Base-by-base conservation (phyloP, 495 filamentous ascomycete genomes). In the Podospora anserina region DNA sequence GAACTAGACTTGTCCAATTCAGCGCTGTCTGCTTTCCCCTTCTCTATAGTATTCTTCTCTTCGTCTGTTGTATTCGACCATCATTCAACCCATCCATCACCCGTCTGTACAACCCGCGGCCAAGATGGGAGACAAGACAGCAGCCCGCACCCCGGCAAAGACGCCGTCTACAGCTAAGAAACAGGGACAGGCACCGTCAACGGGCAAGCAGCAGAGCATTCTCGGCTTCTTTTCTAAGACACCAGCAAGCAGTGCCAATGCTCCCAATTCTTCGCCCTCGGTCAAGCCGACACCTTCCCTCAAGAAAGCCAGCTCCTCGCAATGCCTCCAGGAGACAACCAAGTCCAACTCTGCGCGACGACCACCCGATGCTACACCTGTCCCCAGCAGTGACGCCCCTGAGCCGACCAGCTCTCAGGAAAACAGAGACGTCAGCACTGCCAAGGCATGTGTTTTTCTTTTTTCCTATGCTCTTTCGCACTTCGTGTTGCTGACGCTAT, bases 141-240 rank as follows among this genome's bases (percentile, higher is more conserved):
- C 69, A 23, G 75, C 75, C 63, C 76, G 77, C 64, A 84, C 81
- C 0, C 81, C 82, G 5, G 81, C 82, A 55, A 81, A 72, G 66
- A 77, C 81, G 30, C 76, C 80, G 27, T 78, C 80, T 30, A 67
- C 74, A 63, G 77, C 77, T 64, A 82, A 75, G 73, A 83, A 81
- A 68, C 60, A 74, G 7, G 74, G 75, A 62, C 69, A 72, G 57
- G 75, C 75, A 11, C 68, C 74, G 18, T 80, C 82, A 30, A 77
- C 77, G 27, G 73, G 86, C 80, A 92, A 90, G 74, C 90, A 87
- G 74, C 90, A 94, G 79, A 92, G 89, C 70, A 95, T 97, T 63
- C 82, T 93, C 3, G 91, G 92, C 49, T 97, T 97, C 83, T 96
- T 97, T 72, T 84, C 89, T 66, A 94, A 90, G 72, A 86, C 86